These are phyloP conservation scores for Penicillium sp. DNA, from an alignment of 2,329 filamentous ascomycete species.

Conservation along the genomic window DNA sequence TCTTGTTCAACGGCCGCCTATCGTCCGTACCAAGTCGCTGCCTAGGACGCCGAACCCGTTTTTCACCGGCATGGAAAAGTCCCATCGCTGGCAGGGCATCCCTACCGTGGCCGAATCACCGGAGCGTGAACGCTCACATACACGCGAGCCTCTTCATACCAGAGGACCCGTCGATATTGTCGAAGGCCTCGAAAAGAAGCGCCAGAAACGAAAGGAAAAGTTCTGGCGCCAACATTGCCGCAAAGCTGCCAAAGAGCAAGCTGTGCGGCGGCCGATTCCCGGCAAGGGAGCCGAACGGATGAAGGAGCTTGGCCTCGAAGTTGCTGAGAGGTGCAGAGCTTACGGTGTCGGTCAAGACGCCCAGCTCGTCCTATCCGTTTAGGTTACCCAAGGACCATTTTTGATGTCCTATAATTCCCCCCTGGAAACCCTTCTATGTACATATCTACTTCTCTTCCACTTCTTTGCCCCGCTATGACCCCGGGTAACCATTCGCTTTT, in stretches of 20 bases:
- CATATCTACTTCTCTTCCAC: constrained; percentile 15
- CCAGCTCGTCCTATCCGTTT: constrained; percentile 72
- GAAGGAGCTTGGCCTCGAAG: constrained; percentile 84
- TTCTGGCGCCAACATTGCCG: constrained; percentile 86
- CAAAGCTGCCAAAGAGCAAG: constrained; percentile 68
- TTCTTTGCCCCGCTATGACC: constrained; percentile 17
- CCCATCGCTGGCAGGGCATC: constrained; percentile 33
- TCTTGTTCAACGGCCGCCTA: constrained; percentile 61
- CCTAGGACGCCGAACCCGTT: constrained; percentile 75
- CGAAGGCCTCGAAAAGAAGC: constrained; percentile 92
- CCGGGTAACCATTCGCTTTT: constrained; percentile 28
- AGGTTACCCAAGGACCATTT: constrained; percentile 21
- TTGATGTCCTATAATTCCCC: constrained; percentile 26
- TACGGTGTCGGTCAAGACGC: constrained; percentile 54
- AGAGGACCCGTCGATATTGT: constrained; percentile 97
- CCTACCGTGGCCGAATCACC: constrained; percentile 36
- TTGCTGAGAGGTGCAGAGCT: constrained; percentile 76
- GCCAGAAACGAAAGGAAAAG: constrained; percentile 89
- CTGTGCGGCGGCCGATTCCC: constrained; percentile 64
- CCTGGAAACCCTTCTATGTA: constrained; percentile 20
- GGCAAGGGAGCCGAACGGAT: constrained; percentile 91
- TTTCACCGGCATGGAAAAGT: constrained; percentile 41
- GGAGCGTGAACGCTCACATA: constrained; percentile 35
- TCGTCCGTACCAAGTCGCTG: constrained; percentile 80
- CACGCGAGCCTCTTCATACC: constrained; percentile 60